phyloP scores from a whole-genome alignment of 2,329 filamentous ascomycete genomes.

The Colletotrichum tabaci region DNA sequence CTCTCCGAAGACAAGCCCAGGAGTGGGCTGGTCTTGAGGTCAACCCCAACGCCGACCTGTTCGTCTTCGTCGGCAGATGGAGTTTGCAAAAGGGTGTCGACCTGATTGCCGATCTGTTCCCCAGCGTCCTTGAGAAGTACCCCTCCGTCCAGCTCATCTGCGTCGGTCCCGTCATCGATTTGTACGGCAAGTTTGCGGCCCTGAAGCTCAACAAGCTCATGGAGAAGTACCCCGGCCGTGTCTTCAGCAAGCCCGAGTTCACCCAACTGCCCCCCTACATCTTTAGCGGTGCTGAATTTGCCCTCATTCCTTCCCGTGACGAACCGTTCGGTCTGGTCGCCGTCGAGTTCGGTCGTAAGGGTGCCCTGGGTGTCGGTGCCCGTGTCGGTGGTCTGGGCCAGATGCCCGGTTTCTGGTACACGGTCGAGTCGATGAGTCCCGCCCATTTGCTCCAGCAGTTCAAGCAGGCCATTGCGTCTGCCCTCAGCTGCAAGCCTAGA shows the following conservation, averaged over 20 bases:
- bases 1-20: constrained; percentile 73
- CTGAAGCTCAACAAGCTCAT: constrained; percentile 76
- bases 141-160: constrained; percentile 74
- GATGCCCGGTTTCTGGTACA: constrained; percentile 82
- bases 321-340: constrained; percentile 79
- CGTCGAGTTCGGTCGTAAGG: constrained; percentile 78
- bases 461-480: constrained; percentile 74
- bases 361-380: constrained; percentile 76
- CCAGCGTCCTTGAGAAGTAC: constrained; percentile 72
- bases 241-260: constrained; percentile 79
- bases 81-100: constrained; percentile 79
- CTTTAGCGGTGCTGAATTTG: constrained; percentile 78
- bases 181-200: constrained; percentile 78
- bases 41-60: constrained; percentile 73
- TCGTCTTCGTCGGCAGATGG: constrained; percentile 80
- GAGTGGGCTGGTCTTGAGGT: constrained; percentile 77
- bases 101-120: constrained; percentile 78
- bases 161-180: constrained; percentile 76
- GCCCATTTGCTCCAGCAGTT: constrained; percentile 76
- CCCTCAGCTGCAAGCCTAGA: constrained; percentile 69
- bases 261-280: constrained; percentile 77
- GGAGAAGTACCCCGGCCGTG: constrained; percentile 75
- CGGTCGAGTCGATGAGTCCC: constrained; percentile 75
- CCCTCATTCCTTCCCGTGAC: constrained; percentile 77
- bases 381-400: constrained; percentile 78